Evolutionary conservation across 164 flowering plant genomes (phyloP), one percentile per base, ranked within the genome.

Genomic region (Paratinospora sagittata): DNA sequence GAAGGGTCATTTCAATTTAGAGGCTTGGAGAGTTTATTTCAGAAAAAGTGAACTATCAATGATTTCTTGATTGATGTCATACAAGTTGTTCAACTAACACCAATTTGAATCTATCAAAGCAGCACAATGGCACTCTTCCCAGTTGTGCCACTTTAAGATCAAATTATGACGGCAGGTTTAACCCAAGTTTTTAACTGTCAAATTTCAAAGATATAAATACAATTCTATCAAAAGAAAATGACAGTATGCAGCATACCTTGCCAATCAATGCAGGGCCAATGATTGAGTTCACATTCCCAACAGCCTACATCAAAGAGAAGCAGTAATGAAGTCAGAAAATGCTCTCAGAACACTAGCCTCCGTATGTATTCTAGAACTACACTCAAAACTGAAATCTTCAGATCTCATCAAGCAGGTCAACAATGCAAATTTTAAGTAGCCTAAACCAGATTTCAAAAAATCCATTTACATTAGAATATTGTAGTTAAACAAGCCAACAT

Each of bases 221-320:
- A n/a, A 47, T 19, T 6, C 52, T 6, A n/a, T 26, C n/a, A 13
- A 13, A 45, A 49, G 8, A 41, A 49, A 49, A 34, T 6, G 27
- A 65, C 0, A 23, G 57, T 14, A 65, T 47, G 26, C 19, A 57
- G 71, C 82, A 55, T 69, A 91, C 97, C 97, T 90, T 92, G 67
- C 96, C 97, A 67, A 89, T 70, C 78, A 92, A 82, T 14, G 97
- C 97, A 70, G 97, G 97, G 55, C 85, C 93, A 72, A 92, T 92
- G 37, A 90, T 86, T 0, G 82, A 3, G 82, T 92, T 92, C 16
- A 90, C 96, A 81, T 92, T 92, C 21, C 65, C 78, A 36, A 92
- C 97, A 79, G 96, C 97, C 96, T 92, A 69, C 45, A 72, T 26
- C 9, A 47, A 39, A 72, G 26, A 61, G 2, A 14, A 66, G 65